These are phyloP conservation scores for Cyanidium caldarium DNA, from an alignment of 23 red algal genomes.

Conservation along the genomic window DNA sequence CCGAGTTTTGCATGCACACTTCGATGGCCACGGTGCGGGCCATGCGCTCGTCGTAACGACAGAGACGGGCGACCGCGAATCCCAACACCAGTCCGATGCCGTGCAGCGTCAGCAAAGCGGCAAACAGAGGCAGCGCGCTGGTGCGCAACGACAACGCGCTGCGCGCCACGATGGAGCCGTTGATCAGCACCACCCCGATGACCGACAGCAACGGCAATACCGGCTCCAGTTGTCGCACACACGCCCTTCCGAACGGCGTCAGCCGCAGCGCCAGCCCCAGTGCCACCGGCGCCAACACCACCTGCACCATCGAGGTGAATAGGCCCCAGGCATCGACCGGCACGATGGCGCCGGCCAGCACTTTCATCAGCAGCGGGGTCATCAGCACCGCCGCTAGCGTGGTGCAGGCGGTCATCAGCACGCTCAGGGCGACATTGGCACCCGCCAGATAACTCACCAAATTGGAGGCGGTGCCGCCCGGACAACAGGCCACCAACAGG, in stretches of 20 bases:
- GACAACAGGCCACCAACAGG: slow-evolving; percentile 67
- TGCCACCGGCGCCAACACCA: slow-evolving; percentile 52
- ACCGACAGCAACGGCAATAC: slow-evolving; percentile 53
- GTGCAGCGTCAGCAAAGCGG: slow-evolving; percentile 46
- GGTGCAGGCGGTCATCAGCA: slow-evolving; percentile 65
- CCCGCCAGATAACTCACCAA: slow-evolving; percentile 58
- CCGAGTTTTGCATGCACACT: slow-evolving; percentile 95
- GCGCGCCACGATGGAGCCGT: slow-evolving; percentile 46
- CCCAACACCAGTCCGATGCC: slow-evolving; percentile 42
- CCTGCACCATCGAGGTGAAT: slow-evolving; percentile 33
- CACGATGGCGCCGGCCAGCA: slow-evolving; percentile 64
- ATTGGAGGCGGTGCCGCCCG: slow-evolving; percentile 86
- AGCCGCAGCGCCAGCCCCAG: slow-evolving; percentile 30
- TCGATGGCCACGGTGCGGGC: slow-evolving; percentile 62
- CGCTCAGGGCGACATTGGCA: slow-evolving; percentile 75
- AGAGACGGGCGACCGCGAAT: slow-evolving; percentile 27
- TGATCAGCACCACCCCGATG: slow-evolving; percentile 65
- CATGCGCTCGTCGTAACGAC: background rate
- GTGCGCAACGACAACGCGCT: slow-evolving; percentile 11
- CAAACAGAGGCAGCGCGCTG: slow-evolving; percentile 18
- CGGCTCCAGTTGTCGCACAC: slow-evolving; percentile 11
- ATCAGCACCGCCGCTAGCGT: slow-evolving; percentile 43
- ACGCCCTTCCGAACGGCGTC: slow-evolving; percentile 1
- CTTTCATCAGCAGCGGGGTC: slow-evolving; percentile 48
- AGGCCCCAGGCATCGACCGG: slow-evolving; percentile 43